phyloP scores from a whole-genome alignment of 139 green algal species.

The Haematococcus sp. region DNA sequence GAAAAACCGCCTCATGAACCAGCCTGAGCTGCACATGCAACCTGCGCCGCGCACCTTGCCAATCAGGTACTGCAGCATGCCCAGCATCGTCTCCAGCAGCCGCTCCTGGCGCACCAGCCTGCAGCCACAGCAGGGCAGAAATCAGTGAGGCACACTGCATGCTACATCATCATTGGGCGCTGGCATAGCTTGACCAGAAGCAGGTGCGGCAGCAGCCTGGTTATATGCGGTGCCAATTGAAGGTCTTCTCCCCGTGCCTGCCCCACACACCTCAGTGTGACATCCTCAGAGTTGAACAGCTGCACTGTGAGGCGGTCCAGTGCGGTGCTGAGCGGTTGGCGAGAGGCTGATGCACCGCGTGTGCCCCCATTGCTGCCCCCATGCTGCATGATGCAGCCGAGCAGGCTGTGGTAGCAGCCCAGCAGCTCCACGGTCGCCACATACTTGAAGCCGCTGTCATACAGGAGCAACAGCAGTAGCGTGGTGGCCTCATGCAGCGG shows the following conservation, averaged over 20 bases:
- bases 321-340: constrained; percentile 31
- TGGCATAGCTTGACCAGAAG: no score
- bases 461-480: constrained; percentile 58
- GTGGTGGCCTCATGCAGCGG: constrained; percentile 30
- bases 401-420: constrained; percentile 22
- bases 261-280: constrained; percentile 35
- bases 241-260: no score
- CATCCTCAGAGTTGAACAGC: constrained; percentile 59
- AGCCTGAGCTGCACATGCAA: no score
- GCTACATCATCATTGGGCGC: no score
- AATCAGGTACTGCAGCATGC: constrained; percentile 9
- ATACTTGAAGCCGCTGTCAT: constrained; percentile 52
- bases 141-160: no score
- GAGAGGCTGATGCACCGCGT: neutral
- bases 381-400: neutral
- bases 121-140: no score
- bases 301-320: constrained; percentile 63
- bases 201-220: no score
- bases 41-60: no score
- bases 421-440: constrained; percentile 26
- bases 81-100: constrained; percentile 27
- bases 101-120: constrained; percentile 3
- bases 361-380: no score
- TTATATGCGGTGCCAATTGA: no score
- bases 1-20: neutral